Evolutionary conservation across 176 grass and related monocot genomes (phyloP), one percentile per base, ranked within the genome.

Genomic region (Metroxylon sagu): DNA sequence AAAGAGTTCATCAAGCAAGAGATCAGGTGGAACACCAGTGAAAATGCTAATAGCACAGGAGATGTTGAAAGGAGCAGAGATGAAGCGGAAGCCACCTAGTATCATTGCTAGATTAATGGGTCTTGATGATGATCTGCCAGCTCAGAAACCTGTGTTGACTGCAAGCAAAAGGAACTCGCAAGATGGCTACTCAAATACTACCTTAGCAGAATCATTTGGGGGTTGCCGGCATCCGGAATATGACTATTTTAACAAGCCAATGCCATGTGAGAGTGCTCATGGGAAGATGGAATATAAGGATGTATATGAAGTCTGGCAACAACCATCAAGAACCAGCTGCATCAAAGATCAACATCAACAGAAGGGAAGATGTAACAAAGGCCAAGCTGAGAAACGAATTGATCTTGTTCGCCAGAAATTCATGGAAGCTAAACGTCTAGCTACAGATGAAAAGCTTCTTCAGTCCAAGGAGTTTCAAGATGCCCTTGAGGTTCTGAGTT

Each of bases 71-170:
- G 76, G 83, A 66, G 56, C 77, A 29, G 80, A 87, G 53, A 71
- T 29, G 30, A 87, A 81, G 62, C 77, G 74, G 73, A 98, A 98
- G 52, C 54, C 88, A 58, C 53, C 75, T 25, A 85, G 81, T 80
- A 63, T 98, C 10, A 64, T 98, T 70, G 93, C 87, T 21, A 87
- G 77, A 82, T 75, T 98, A 64, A 98, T 98, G 93, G 93, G 93
- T 30, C 81, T 98, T 83, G 87, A 92, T 76, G 87, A 88, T 65
- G 77, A 78, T 74, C 62, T 84, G 57, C 65, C 87, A 72, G 58
- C 27, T 66, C 81, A 77, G 61, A 78, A 64, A 61, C 29, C 69
- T 54, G 57, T 69, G 74, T 59, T 72, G 19, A 55, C 73, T 67
- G 60, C 50, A 54, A 29, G 67, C 62, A 82, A 76, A 50, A 80